Evolutionary conservation across 2,329 filamentous ascomycete species (phyloP).

Genomic region (Fusarium subtropicale): DNA sequence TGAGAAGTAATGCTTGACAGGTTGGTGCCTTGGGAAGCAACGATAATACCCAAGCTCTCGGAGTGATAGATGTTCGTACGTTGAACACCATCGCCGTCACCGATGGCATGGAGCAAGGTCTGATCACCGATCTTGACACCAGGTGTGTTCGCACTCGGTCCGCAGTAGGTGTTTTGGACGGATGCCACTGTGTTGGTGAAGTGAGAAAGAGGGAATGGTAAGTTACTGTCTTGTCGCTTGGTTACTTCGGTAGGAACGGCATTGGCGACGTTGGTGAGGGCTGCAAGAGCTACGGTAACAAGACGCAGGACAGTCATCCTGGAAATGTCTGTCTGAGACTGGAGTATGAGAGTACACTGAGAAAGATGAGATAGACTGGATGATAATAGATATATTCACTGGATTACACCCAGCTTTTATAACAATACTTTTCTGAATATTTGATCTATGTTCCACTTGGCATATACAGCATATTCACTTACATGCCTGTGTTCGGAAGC

Average conservation of each 20-base stretch:
- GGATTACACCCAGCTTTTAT: background rate
- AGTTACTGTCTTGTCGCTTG: background rate
- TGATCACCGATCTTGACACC: background rate
- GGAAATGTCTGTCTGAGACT: background rate
- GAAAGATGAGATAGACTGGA: too few species aligned
- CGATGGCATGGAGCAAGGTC: background rate
- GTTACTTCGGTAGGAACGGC: background rate
- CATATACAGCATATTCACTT: background rate
- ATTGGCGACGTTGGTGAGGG: background rate
- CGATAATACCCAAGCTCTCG: background rate
- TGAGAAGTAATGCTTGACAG: background rate
- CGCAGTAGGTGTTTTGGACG: background rate
- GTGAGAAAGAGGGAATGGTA: background rate
- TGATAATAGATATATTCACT: too few species aligned
- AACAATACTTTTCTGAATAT: background rate
- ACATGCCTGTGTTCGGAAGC: background rate
- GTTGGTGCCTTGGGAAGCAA: background rate
- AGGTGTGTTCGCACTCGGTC: background rate
- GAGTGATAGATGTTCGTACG: background rate
- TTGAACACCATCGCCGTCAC: background rate
- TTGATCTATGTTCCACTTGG: background rate
- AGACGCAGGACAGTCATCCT: background rate
- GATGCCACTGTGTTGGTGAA: background rate
- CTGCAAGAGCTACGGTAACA: background rate
- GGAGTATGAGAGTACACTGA: accelerated